Evolutionary conservation across 2,329 filamentous ascomycete genomes (phyloP).

Genomic region (Fusarium beomiforme): DNA sequence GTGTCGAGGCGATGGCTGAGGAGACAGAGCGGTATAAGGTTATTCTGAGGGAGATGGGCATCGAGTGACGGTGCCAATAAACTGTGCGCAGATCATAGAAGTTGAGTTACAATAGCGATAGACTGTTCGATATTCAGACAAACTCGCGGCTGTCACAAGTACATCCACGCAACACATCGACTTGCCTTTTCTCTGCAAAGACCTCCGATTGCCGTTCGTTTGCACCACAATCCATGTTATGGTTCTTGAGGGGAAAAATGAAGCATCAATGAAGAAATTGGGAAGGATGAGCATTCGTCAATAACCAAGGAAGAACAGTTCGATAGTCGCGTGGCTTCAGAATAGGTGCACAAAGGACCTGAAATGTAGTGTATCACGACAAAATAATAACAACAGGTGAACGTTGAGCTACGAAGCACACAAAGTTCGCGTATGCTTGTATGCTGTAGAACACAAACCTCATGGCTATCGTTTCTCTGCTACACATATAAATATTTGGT

Average conservation of each 20-base stretch:
- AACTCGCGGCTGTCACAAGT: not conserved
- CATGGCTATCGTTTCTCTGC: not conserved
- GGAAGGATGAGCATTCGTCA: not conserved
- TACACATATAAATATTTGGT: not conserved
- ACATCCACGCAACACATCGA: too few species aligned
- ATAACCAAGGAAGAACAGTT: not conserved
- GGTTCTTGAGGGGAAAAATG: too few species aligned
- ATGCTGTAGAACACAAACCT: not conserved
- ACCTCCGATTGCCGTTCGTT: not conserved
- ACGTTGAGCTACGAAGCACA: not conserved
- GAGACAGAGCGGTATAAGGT: slow-evolving; percentile 77
- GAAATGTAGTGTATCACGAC: not conserved
- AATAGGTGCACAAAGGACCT: not conserved
- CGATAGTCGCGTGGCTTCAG: not conserved
- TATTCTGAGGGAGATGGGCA: slow-evolving; percentile 57
- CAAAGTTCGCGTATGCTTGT: not conserved
- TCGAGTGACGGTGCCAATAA: slow-evolving; percentile 28
- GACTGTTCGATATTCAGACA: not conserved
- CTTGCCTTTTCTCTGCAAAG: not conserved
- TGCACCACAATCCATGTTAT: not conserved
- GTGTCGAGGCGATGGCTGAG: slow-evolving; percentile 77
- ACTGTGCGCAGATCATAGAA: not conserved
- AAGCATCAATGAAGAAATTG: not conserved
- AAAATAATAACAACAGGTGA: not conserved
- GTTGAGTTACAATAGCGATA: not conserved